Evolutionary conservation across 2,329 filamentous ascomycete genomes (phyloP), one percentile per base, ranked within the genome.

Genomic region (Macrophomina tecta): DNA sequence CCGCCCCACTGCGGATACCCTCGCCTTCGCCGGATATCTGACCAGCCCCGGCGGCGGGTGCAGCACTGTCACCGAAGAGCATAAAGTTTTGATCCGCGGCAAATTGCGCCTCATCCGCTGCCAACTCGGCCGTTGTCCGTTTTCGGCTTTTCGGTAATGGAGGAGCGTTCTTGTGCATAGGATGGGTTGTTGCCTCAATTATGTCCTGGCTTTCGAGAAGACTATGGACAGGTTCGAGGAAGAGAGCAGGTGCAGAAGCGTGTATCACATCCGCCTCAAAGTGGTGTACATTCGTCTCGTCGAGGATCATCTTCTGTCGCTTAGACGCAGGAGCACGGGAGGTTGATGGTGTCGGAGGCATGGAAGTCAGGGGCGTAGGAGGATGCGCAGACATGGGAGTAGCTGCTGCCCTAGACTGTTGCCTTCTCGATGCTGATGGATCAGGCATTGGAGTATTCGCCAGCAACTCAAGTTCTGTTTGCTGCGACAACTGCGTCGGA

Each of bases 71-170:
- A 79, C 94, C 88, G 28, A 92, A 90, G 61, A 98, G 89, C 93
- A 99, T 95, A 71, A 93, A 96, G 55, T 93, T 88, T 79, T 99
- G 94, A 70, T 93, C 89, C 68, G 93, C 92, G 28, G 94, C 94
- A 0, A 93, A 93, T 68, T 93, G 85, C 0, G 95, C 94, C 80
- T 99, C 94, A 74, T 99, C 95, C 7, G 94, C 94, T 8, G 93
- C 95, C 82, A 98, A 88, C 76, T 99, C 94, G 8, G 95, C 95
- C 18, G 96, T 90, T 0, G 95, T 99, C 69, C 94, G 89, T 84
- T 99, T 98, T 67, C 95, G 86, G 7, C 90, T 90, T 83, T 97
- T 97, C 3, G 93, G 93, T 68, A 91, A 87, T 0, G 95, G 94
- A 9, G 93, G 90, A 51, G 88, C 83, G 60, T 90, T 87, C 36